Evolutionary conservation across 495 filamentous ascomycete genomes (phyloP).

Genomic region (Podospora pseudocomata): DNA sequence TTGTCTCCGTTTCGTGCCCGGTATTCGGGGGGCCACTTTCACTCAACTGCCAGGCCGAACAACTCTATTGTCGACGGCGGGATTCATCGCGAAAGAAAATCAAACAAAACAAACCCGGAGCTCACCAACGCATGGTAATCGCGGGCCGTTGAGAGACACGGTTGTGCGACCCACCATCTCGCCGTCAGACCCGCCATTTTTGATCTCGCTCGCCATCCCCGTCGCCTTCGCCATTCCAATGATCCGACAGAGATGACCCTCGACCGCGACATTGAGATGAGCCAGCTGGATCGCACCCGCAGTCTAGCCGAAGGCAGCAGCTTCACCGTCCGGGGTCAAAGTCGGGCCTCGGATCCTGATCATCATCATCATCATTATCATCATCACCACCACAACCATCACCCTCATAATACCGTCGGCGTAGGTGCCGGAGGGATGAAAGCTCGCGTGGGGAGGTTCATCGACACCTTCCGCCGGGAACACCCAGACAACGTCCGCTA

Average conservation of each 20-base stretch:
- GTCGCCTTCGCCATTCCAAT: slow-evolving; percentile 1
- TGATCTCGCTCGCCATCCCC: background rate
- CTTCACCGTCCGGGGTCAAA: slow-evolving; percentile 17
- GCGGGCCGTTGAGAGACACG: background rate
- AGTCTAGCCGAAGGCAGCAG: slow-evolving; percentile 25
- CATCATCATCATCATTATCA: background rate
- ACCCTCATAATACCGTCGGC: background rate
- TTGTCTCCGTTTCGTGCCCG: background rate
- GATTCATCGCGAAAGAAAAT: background rate
- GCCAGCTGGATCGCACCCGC: slow-evolving; percentile 16
- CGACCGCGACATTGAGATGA: slow-evolving; percentile 31
- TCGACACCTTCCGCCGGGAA: slow-evolving; percentile 33
- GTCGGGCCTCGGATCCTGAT: background rate
- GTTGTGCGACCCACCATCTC: background rate
- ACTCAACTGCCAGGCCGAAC: background rate
- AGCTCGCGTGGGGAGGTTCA: slow-evolving; percentile 19
- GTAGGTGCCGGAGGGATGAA: slow-evolving; percentile 18
- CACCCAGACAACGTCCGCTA: slow-evolving; percentile 12
- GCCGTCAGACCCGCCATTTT: background rate
- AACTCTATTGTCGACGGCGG: background rate
- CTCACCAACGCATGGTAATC: background rate
- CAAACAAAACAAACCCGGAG: background rate
- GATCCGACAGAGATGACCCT: slow-evolving; percentile 14
- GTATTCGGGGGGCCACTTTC: background rate
- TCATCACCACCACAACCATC: background rate